Base-by-base conservation (phyloP, 352 stramenopile species). In the Sclerospora graminicola region DNA sequence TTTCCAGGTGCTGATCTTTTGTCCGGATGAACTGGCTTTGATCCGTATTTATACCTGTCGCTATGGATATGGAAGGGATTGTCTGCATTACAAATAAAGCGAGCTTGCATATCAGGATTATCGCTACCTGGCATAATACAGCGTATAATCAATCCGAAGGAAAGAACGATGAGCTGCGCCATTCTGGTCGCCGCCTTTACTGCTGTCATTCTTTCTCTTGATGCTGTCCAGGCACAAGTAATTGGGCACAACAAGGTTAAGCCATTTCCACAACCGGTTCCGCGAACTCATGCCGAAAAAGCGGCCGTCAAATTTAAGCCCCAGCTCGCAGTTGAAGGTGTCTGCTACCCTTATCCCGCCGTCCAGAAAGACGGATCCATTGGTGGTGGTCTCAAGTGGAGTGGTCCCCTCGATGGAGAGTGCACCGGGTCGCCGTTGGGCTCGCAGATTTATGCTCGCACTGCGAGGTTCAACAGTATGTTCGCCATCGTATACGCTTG, bases 401-500 rank as follows among this genome's bases (percentile, higher is more conserved):
- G 38, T 23, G 45, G 45, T n/a, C 8, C 19, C 9, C 39, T 29
- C 9, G 41, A 23, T 1, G 32, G 38, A 23, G 13, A 32, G 18
- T 60, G 51, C 28, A 42, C 48, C 14, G 51, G 39, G 1, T 50
- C 39, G 26, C 20, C 15, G 6, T 43, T 21, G 27, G 51, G 51
- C 1, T 60, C 51, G 3, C 51, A 60, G 6, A 29, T 60, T 14
- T 59, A 59, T 39, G 45, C 37, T 0, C 45, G 51, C 20, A 36
- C 51, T 5, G 30, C 16, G 1, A 43, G 33, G 45, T 21, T 26
- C 20, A 13, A 29, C 1, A 28, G 21, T 4, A 21, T 43, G 1
- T 51, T 32, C 39, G 45, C 33, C 24, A 55, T 60, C 18, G 45
- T 54, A 33, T 54, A 58, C 33, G 29, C 45, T 5, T 60, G 32